Base-by-base conservation (phyloP, 2,329 filamentous ascomycete genomes). In the Pseudogymnoascus sp. region DNA sequence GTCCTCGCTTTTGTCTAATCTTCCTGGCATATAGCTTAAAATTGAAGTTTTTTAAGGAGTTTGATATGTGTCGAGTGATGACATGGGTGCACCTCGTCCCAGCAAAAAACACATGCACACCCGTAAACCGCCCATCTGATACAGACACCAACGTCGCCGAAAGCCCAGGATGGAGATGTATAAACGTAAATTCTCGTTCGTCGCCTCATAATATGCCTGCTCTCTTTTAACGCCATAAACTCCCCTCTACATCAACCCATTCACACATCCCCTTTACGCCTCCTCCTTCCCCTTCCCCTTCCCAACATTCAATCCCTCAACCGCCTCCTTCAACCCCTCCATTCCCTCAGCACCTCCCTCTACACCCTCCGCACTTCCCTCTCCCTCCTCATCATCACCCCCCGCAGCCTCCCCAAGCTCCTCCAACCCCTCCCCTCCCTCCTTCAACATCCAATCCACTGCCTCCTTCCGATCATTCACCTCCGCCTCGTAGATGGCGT, bases 401-500 rank as follows among this genome's bases (percentile, higher is more conserved):
- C 46, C 62, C 35, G 15, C 60, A 19, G 19, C 67, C 69, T 72
- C 46, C 61, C 75, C 62, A 60, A 69, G 56, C 62, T 76, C 65
- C 61, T 79, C 69, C 64, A 77, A 21, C 42, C 75, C 68, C 64
- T 77, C 72, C 53, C 77, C 68, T 65, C 75, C 70, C 68, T 74
- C 72, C 44, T 77, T 68, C 66, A 78, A 64, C 61, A 79, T 67
- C 77, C 75, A 85, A 64, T 87, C 81, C 3, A 86, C 85, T 9
- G 89, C 84, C 6, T 85, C 81, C 61, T 79, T 79, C 79, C 90
- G 87, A 69, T 87, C 84, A 67, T 86, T 85, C 68, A 89, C 81
- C 73, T 89, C 85, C 15, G 89, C 89, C 68, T 91, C 79, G 70
- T 91, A 90, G 1, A 92, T 79, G 2, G 89, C 86, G 69, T 93